These are phyloP conservation scores for Rhipidocladum racemiflorum DNA, from an alignment of 176 grass and related monocot species.

Conservation along the genomic window DNA sequence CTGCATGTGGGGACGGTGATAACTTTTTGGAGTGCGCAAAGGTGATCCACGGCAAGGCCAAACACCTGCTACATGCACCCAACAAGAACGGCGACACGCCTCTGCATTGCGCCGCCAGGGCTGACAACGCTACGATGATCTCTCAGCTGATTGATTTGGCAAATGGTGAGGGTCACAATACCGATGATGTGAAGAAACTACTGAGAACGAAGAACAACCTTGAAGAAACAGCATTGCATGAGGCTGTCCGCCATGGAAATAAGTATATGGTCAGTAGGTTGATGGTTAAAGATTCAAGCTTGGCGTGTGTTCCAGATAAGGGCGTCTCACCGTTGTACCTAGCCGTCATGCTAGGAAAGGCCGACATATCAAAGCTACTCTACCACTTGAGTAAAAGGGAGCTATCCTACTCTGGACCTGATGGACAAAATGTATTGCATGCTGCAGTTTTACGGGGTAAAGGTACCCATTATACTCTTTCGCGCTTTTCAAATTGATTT, in stretches of 20 bases:
- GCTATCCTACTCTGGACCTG: neutral
- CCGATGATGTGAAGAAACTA: too few species aligned
- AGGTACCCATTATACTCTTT: neutral
- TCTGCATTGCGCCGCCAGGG: neutral
- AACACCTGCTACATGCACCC: neutral
- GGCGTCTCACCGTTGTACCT: neutral
- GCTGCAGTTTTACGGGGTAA: neutral
- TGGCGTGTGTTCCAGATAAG: too few species aligned
- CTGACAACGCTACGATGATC: neutral
- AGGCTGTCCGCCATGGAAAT: too few species aligned
- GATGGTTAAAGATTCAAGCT: too few species aligned
- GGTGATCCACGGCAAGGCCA: neutral
- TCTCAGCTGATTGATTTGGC: neutral
- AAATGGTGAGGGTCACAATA: too few species aligned
- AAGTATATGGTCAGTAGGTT: too few species aligned
- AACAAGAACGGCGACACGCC: neutral
- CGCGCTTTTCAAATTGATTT: too few species aligned
- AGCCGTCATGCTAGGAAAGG: neutral
- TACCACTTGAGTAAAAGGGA: neutral
- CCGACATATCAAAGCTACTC: neutral
- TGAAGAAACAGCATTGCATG: too few species aligned
- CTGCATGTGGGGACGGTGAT: neutral
- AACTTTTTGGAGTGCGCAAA: neutral
- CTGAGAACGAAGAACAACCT: too few species aligned
- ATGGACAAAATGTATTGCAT: constrained; percentile 17